These are phyloP conservation scores for Plantago elongata DNA, from an alignment of 257 asterid species.

Conservation along the genomic window DNA sequence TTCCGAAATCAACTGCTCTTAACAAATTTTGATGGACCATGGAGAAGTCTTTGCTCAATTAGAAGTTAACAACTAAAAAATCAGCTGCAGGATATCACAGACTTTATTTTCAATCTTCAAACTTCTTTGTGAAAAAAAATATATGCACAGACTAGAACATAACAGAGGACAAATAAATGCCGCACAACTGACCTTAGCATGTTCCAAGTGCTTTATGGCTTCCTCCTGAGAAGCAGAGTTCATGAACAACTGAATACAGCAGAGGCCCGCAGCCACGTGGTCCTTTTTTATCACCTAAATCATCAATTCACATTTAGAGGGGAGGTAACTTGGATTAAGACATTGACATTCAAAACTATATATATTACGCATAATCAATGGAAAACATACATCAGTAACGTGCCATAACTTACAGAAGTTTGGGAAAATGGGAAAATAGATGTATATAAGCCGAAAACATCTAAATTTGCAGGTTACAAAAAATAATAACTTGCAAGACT, in stretches of 20 bases:
- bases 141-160: not conserved
- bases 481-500: too few species aligned
- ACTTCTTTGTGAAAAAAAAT: conserved; percentile 15
- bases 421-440: not conserved
- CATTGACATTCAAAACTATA: too few species aligned
- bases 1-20: not conserved
- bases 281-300: conserved; percentile 87
- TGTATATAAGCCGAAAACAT: too few species aligned
- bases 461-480: too few species aligned
- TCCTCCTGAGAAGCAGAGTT: conserved; percentile 92
- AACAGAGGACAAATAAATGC: conserved; percentile 13
- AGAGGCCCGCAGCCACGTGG: conserved; percentile 91
- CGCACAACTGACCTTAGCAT: conserved; percentile 56
- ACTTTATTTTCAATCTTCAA: conserved; percentile 13
- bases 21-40: not conserved
- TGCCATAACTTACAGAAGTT: not conserved
- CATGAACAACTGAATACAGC: conserved; percentile 93
- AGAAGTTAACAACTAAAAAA: conserved; percentile 4
- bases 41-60: not conserved
- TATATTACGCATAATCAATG: too few species aligned
- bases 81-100: not conserved
- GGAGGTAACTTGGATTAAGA: conserved; percentile 5
- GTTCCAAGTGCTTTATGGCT: conserved; percentile 81
- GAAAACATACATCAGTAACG: not conserved
- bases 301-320: conserved; percentile 25